Percentiles rank a stretch among this genome's conserved stretches.
Evolutionary conservation across 371 early-diverging fungal genomes (phyloP).

Genomic region (Lichtheimia corymbifera): DNA sequence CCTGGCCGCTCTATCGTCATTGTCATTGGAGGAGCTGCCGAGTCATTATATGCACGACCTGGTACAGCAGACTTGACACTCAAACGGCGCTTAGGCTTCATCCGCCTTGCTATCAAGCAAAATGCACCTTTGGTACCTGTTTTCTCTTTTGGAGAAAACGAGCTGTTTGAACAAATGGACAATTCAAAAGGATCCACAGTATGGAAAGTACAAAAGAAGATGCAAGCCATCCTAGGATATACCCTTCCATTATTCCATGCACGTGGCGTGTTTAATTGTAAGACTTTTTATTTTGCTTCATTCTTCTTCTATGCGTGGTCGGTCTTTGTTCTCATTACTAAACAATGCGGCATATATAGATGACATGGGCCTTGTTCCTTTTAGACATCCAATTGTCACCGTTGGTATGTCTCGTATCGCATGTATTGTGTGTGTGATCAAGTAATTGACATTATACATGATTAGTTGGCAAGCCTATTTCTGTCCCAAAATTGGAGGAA

Average conservation of each 20-base stretch:
- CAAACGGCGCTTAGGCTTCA: constrained; percentile 74
- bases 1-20: constrained; percentile 77
- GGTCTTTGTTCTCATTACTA: no score
- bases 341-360: constrained; percentile 20
- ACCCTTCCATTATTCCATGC: constrained; percentile 76
- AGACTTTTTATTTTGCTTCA: constrained; percentile 13
- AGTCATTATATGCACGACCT: constrained; percentile 70
- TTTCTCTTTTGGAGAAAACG: constrained; percentile 84
- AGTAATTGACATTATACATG: background rate
- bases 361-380: constrained; percentile 59
- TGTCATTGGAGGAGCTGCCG: constrained; percentile 80
- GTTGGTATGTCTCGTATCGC: constrained; percentile 37
- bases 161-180: constrained; percentile 67
- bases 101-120: constrained; percentile 75
- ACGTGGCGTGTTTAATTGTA: constrained; percentile 74
- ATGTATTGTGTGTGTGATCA: background rate
- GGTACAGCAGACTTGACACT: constrained; percentile 67
- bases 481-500: constrained; percentile 47
- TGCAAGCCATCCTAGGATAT: constrained; percentile 64
- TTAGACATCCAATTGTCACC: constrained; percentile 50
- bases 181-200: constrained; percentile 54
- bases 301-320: no score
- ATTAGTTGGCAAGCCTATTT: constrained; percentile 71
- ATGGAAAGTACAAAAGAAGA: constrained; percentile 55
- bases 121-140: constrained; percentile 71